These are phyloP conservation scores for Citrus inodora DNA, from an alignment of 345 rosid genomes.

Conservation along the genomic window DNA sequence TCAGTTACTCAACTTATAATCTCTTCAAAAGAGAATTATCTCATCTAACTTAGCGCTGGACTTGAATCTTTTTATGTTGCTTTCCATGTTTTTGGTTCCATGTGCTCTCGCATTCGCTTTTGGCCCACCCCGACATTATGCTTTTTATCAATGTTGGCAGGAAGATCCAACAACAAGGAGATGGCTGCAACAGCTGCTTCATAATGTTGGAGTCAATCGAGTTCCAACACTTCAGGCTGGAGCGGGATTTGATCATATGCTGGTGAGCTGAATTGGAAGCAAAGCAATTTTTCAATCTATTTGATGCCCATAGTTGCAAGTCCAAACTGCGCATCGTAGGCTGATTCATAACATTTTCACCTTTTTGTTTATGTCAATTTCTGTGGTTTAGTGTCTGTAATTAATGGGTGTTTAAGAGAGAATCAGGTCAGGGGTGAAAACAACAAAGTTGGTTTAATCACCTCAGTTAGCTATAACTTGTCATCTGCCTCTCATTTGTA, in stretches of 20 bases:
- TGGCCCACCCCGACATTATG: not conserved
- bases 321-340: not conserved
- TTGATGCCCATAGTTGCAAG: not conserved
- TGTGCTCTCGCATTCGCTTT: not conserved
- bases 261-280: constrained; percentile 39
- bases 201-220: constrained; percentile 67
- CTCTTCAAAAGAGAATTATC: not conserved
- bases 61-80: not conserved
- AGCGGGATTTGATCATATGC: constrained; percentile 78
- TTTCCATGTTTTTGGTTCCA: not conserved
- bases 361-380: not conserved
- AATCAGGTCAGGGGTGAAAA: not conserved
- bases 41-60: not conserved
- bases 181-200: constrained; percentile 93
- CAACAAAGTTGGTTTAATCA: not conserved
- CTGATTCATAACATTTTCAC: not conserved
- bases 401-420: not conserved
- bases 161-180: constrained; percentile 91
- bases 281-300: not conserved
- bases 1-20: not conserved
- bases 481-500: not conserved
- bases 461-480: not conserved
- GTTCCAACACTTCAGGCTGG: constrained; percentile 67
- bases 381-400: constrained; percentile 3
- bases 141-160: constrained; percentile 30